Evolutionary conservation across 306 rosid species (phyloP).

Genomic region (Fragaria nilgerrensis): DNA sequence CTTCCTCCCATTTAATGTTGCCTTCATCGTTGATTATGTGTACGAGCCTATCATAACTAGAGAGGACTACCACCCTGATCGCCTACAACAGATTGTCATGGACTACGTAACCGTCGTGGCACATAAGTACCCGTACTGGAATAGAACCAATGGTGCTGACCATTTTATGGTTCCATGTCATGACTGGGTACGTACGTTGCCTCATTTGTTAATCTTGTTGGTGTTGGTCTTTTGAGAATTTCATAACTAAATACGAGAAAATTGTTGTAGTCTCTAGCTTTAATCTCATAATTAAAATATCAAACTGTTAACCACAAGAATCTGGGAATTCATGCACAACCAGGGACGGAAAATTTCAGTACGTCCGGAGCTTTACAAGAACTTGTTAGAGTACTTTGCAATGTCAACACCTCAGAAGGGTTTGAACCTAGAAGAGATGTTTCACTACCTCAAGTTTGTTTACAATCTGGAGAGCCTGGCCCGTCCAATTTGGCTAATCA

Average conservation of each 20-base stretch:
- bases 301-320: too few relatives aligned
- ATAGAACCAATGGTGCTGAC: slow-evolving; percentile 48
- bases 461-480: slow-evolving; percentile 49
- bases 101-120: slow-evolving; percentile 43
- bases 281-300: too few relatives aligned
- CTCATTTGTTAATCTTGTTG: neutral
- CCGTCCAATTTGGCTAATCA: slow-evolving; percentile 22
- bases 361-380: slow-evolving; percentile 45
- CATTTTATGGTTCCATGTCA: slow-evolving; percentile 59
- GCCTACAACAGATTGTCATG: slow-evolving; percentile 38
- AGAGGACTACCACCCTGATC: slow-evolving; percentile 42
- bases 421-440: slow-evolving; percentile 54
- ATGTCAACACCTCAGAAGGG: slow-evolving; percentile 75
- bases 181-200: slow-evolving; percentile 50
- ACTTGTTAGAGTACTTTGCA: slow-evolving; percentile 67
- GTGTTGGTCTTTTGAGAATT: too few relatives aligned
- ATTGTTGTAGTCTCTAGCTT: too few relatives aligned
- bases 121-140: slow-evolving; percentile 45
- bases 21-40: slow-evolving; percentile 35
- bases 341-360: slow-evolving; percentile 65
- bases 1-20: slow-evolving; percentile 44
- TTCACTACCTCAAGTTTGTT: slow-evolving; percentile 56
- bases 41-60: slow-evolving; percentile 35
- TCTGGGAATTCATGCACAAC: too few relatives aligned
- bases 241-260: too few relatives aligned